These are phyloP conservation scores for Neocucurbitaria cava DNA, from an alignment of 2,329 filamentous ascomycete genomes.

Conservation along the genomic window DNA sequence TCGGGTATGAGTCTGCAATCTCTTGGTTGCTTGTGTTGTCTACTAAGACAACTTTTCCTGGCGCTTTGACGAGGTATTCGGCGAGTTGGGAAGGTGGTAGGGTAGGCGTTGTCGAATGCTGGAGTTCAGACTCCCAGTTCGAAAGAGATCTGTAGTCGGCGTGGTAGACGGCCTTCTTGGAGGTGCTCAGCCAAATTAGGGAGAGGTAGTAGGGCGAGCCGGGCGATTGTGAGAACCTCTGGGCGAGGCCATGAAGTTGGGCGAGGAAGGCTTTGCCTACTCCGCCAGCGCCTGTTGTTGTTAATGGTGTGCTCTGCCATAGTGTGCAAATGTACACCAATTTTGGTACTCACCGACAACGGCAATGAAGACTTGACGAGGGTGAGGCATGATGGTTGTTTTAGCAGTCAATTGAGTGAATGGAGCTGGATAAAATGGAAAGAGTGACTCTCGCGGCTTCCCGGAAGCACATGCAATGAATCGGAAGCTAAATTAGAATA, in stretches of 20 bases:
- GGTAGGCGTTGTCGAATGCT: conserved; percentile 68
- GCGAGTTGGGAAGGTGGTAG: conserved; percentile 73
- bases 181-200: conserved; percentile 85
- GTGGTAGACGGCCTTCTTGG: conserved; percentile 80
- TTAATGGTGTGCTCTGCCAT: conserved; percentile 2
- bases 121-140: conserved; percentile 67
- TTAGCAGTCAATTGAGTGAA: conserved; percentile 13
- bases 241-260: conserved; percentile 74
- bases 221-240: conserved; percentile 60
- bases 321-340: not conserved
- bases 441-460: not conserved
- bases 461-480: not conserved
- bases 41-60: conserved; percentile 80
- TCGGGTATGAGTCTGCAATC: conserved; percentile 82
- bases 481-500: not conserved
- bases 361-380: conserved; percentile 56
- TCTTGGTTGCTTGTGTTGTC: conserved; percentile 95
- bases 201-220: conserved; percentile 72
- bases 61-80: conserved; percentile 78
- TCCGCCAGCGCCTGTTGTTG: conserved; percentile 77
- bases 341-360: conserved; percentile 49
- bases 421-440: conserved; percentile 6
- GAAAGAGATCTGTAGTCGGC: conserved; percentile 73
- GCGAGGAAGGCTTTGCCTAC: conserved; percentile 90
- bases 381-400: conserved; percentile 47